Evolutionary conservation across 495 filamentous ascomycete species (phyloP).

Genomic region (Hypoxylon fuscum): DNA sequence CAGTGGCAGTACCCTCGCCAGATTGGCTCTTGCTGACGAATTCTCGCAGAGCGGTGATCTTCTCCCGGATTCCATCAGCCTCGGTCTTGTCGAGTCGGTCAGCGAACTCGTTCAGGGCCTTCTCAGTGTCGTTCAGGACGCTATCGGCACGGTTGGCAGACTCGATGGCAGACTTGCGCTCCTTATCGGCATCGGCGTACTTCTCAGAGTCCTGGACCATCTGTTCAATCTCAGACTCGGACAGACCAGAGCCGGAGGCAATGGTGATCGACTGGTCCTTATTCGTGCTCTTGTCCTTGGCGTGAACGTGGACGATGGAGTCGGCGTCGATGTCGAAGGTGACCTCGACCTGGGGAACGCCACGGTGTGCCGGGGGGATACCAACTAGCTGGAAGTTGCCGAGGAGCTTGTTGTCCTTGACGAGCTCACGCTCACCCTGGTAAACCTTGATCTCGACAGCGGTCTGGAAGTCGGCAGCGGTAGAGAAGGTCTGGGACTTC

Average conservation of each 20-base stretch:
- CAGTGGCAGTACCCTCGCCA: slow-evolving; percentile 84
- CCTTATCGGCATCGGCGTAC: slow-evolving; percentile 94
- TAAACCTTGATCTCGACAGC: slow-evolving; percentile 99
- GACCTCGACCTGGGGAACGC: slow-evolving; percentile 97
- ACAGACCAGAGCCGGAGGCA: slow-evolving; percentile 97
- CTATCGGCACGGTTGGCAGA: slow-evolving; percentile 95
- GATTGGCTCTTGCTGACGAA: slow-evolving; percentile 94
- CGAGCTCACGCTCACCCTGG: slow-evolving; percentile 99
- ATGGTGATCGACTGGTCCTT: slow-evolving; percentile 99
- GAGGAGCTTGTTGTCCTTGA: slow-evolving; percentile 98
- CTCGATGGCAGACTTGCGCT: slow-evolving; percentile 95
- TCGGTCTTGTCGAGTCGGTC: slow-evolving; percentile 97
- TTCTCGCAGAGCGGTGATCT: slow-evolving; percentile 89
- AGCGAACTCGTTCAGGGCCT: slow-evolving; percentile 94
- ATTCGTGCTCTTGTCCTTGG: slow-evolving; percentile 99
- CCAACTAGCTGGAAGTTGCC: slow-evolving; percentile 99
- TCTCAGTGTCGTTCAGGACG: slow-evolving; percentile 97
- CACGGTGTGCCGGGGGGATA: slow-evolving; percentile 96
- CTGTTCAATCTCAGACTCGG: slow-evolving; percentile 88
- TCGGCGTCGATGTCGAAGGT: slow-evolving; percentile 99
- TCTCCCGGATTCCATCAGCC: slow-evolving; percentile 89
- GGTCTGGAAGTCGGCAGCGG: slow-evolving; percentile 98
- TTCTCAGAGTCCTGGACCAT: slow-evolving; percentile 99
- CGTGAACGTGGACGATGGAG: slow-evolving; percentile 97
- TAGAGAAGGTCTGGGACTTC: slow-evolving; percentile 99